Percentiles rank a stretch among this genome's conserved stretches.
These are phyloP conservation scores for Trichophyton rubrum DNA, from an alignment of 2,329 filamentous ascomycete species.

Conservation along the genomic window DNA sequence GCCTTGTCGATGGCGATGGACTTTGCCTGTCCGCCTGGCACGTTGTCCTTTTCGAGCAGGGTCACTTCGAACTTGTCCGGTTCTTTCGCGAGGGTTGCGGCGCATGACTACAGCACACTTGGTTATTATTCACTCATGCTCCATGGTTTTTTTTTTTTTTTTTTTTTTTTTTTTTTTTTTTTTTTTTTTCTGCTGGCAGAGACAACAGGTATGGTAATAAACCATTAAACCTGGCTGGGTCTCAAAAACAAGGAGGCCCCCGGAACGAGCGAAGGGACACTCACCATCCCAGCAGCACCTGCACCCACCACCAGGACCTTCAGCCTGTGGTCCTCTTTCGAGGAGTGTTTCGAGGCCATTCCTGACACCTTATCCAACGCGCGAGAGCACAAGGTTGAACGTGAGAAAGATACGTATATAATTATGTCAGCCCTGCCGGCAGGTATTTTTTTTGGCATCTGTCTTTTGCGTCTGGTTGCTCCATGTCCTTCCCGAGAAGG, in stretches of 20 bases:
- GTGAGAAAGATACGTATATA: not conserved
- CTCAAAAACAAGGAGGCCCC: slow-evolving; percentile 4
- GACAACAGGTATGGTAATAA: not conserved
- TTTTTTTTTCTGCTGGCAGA: not conserved
- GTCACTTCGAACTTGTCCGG: slow-evolving; percentile 54
- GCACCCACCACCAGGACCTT: slow-evolving; percentile 49
- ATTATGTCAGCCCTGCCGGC: not conserved
- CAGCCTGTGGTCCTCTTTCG: slow-evolving; percentile 27
- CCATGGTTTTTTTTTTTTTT: not conserved
- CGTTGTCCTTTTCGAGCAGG: slow-evolving; percentile 45
- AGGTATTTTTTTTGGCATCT: not conserved
- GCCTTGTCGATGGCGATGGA: slow-evolving; percentile 45
- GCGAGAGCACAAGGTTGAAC: not conserved
- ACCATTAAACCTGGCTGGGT: not conserved
- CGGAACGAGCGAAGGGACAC: slow-evolving; percentile 1
- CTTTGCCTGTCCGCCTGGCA: slow-evolving; percentile 50
- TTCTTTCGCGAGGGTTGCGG: slow-evolving; percentile 53
- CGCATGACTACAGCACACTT: slow-evolving; percentile 41
- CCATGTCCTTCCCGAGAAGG: not conserved
- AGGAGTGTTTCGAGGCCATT: not conserved
- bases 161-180: not conserved
- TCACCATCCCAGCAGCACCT: slow-evolving; percentile 50
- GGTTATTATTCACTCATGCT: slow-evolving; percentile 2
- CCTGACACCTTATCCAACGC: not conserved
- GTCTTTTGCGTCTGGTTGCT: not conserved